Base-by-base conservation (phyloP, 2,329 filamentous ascomycete genomes). In the Capronia coronata region DNA sequence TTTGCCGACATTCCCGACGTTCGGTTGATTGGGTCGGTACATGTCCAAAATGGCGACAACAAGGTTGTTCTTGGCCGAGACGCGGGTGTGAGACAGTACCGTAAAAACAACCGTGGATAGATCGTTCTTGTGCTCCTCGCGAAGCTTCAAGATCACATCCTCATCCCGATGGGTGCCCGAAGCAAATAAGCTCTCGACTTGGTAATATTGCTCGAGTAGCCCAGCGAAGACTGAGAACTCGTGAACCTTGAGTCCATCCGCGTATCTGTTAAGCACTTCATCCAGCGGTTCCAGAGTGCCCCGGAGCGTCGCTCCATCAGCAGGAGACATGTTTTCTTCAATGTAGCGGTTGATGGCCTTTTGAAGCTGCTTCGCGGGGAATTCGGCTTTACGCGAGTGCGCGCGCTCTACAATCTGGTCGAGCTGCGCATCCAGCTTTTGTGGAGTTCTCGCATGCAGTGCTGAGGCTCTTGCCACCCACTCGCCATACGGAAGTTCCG, bases 381-480 rank as follows among this genome's bases (percentile, higher is more conserved):
- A 98, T 64, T 98, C 93, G 8, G 78, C 75, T 52, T 86, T 82
- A 40, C 93, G 82, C 48, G 80, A 72, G 67, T 83, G 86, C 35
- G 89, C 82, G 52, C 86, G 84, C 51, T 97, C 91, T 44, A 97
- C 84, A 38, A 94, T 84, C 62, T 93, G 86, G 10, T 83, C 82
- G 59, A 98, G 84, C 57, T 80, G 82, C 18, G 81, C 69, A 61
- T 96, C 90, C 23, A 98, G 82, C 72, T 91, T 96, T 66, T 91
- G 84, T 0, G 93, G 93, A 86, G 97, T 98, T 62, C 93, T 86
- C 5, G 90, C 87, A 69, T 97, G 91, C n/a, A 98, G 79, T 18
- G 93, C 93, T 42, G 93, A 94, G 60, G 94, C 93, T 65, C 97
- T 89, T 4, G 91, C 86, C 56, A 86, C 89, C 87, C 91, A 98